A percentile compares a stretch with the other conserved stretches of the same genome.
Conservation (phyloP, 495 filamentous ascomycete genomes). For the Aspergillus panamensis region DNA sequence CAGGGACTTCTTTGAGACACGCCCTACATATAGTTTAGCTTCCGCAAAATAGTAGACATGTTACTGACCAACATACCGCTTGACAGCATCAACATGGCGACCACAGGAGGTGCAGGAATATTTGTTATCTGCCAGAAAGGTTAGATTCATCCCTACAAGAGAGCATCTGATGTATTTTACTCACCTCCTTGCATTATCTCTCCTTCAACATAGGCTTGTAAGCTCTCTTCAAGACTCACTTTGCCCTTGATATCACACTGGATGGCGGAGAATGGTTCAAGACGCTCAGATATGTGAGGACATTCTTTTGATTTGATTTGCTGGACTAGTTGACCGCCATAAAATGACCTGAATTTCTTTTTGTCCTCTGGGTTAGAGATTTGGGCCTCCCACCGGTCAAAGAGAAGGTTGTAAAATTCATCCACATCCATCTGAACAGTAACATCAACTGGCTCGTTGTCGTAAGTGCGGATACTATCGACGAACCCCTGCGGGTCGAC, state of each 20-base stretch:
- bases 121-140: slow-evolving; percentile 69
- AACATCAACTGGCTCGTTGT: slow-evolving; percentile 80
- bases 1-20: slow-evolving; percentile 88
- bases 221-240: slow-evolving; percentile 73
- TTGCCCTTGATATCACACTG: slow-evolving; percentile 98
- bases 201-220: slow-evolving; percentile 90
- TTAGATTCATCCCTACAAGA: slow-evolving; percentile 15
- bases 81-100: slow-evolving; percentile 89
- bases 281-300: slow-evolving; percentile 81
- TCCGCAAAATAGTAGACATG: not conserved
- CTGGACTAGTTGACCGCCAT: slow-evolving; percentile 86
- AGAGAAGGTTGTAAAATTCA: slow-evolving; percentile 92
- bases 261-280: slow-evolving; percentile 91
- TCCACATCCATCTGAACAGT: slow-evolving; percentile 96
- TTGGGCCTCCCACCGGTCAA: slow-evolving; percentile 87
- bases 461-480: slow-evolving; percentile 73
- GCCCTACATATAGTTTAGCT: slow-evolving; percentile 36
- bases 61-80: slow-evolving; percentile 51
- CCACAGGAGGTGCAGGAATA: slow-evolving; percentile 94
- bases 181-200: slow-evolving; percentile 92
- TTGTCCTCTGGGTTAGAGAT: slow-evolving; percentile 65
- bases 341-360: slow-evolving; percentile 76
- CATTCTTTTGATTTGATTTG: slow-evolving; percentile 96
- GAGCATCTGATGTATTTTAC: slow-evolving; percentile 22
- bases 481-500: slow-evolving; percentile 73